Evolutionary conservation across 2,329 filamentous ascomycete species (phyloP).

Genomic region (Xylaria sp.): DNA sequence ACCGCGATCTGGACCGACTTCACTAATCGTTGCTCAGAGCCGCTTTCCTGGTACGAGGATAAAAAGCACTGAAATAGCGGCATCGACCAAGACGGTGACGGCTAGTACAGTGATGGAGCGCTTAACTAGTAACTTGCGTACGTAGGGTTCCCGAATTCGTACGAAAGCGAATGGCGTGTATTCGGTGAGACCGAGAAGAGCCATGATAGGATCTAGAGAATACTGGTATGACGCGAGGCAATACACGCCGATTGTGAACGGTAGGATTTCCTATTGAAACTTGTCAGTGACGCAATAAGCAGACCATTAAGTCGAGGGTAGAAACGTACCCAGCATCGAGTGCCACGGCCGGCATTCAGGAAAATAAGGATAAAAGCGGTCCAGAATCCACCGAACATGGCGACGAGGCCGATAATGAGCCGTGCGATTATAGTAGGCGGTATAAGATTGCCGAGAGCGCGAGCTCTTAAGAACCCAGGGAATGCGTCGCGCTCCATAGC

Average conservation of each 20-base stretch:
- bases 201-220: conserved; percentile 90
- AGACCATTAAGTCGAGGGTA: background rate
- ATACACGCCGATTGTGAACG: conserved; percentile 92
- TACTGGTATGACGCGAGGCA: conserved; percentile 93
- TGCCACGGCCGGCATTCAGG: conserved; percentile 77
- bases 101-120: conserved; percentile 83
- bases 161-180: conserved; percentile 96
- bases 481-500: conserved; percentile 99
- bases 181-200: conserved; percentile 89
- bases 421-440: conserved; percentile 89
- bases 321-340: conserved; percentile 82
- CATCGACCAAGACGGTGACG: conserved; percentile 79
- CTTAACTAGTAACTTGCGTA: conserved; percentile 85
- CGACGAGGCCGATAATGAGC: conserved; percentile 83
- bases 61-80: conserved; percentile 88
- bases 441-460: conserved; percentile 95
- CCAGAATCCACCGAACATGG: conserved; percentile 95
- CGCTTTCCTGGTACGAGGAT: conserved; percentile 93
- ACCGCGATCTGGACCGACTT: background rate
- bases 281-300: background rate
- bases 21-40: conserved; percentile 60
- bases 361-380: conserved; percentile 93
- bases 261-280: conserved; percentile 72
- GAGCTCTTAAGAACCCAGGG: conserved; percentile 93
- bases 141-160: conserved; percentile 88